Percentiles rank a stretch among this genome's conserved stretches.
These are phyloP conservation scores for Dendrobium nobile DNA, from an alignment of 106 monocot species.

Conservation along the genomic window DNA sequence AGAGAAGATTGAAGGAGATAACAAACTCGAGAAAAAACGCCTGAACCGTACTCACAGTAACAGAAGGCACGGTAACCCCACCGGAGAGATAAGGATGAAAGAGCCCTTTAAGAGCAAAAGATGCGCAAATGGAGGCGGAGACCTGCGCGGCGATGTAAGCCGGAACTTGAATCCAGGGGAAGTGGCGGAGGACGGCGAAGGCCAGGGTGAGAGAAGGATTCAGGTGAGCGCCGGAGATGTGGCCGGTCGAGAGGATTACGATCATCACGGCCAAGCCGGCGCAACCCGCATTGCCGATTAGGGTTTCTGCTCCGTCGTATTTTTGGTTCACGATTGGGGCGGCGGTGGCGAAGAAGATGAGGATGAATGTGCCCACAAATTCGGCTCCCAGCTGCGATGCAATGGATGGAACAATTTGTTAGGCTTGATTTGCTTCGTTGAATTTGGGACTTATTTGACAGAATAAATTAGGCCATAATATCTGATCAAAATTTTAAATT, in stretches of 20 bases:
- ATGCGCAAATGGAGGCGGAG: constrained; percentile 75
- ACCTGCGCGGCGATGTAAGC: constrained; percentile 79
- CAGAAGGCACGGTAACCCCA: constrained; percentile 80
- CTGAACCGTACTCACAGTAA: constrained; percentile 53
- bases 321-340: constrained; percentile 96
- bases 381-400: constrained; percentile 67
- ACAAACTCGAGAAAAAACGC: constrained; percentile 86
- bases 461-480: too few species aligned
- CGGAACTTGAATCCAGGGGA: constrained; percentile 92
- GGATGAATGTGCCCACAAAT: constrained; percentile 96
- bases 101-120: constrained; percentile 74
- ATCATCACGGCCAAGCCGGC: constrained; percentile 83
- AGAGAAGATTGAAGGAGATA: constrained; percentile 73
- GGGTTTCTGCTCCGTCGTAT: constrained; percentile 68
- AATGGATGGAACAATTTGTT: background rate
- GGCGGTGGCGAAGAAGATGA: constrained; percentile 88
- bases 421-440: too few species aligned
- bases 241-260: constrained; percentile 94
- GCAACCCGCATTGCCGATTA: constrained; percentile 77
- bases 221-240: constrained; percentile 96
- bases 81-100: constrained; percentile 82
- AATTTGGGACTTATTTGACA: too few species aligned
- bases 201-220: constrained; percentile 93
- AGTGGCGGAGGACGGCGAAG: constrained; percentile 86
- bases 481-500: too few species aligned